A percentile compares a stretch with the other conserved stretches of the same genome.
These are phyloP conservation scores for Rhododendron molle DNA, from an alignment of 148 eudicot species.

Conservation along the genomic window DNA sequence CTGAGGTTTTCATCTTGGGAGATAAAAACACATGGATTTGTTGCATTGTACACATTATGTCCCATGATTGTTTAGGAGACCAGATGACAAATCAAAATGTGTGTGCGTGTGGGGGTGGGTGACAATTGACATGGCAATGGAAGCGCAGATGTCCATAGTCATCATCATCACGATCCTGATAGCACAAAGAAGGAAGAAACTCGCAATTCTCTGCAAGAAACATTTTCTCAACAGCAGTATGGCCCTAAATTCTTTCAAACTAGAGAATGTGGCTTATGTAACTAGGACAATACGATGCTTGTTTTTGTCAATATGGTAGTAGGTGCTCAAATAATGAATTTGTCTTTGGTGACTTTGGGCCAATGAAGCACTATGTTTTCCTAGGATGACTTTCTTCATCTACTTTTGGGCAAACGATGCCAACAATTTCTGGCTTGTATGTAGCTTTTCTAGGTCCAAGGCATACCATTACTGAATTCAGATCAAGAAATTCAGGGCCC, in stretches of 20 bases:
- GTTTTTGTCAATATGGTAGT: not conserved
- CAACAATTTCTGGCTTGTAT: not conserved
- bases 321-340: not conserved
- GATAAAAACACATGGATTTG: not conserved
- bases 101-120: not conserved
- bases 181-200: not conserved
- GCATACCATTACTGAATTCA: not conserved
- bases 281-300: not conserved
- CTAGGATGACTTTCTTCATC: not conserved
- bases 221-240: not conserved
- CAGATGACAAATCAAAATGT: not conserved
- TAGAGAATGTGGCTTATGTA: not conserved
- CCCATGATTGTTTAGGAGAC: not conserved
- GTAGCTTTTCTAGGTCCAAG: not conserved
- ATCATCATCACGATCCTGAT: not conserved
- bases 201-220: not conserved
- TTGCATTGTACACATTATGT: not conserved
- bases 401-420: not conserved
- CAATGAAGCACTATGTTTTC: not conserved
- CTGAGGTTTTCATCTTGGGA: not conserved
- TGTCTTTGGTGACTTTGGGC: conserved; percentile 8
- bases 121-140: not conserved
- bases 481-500: not conserved
- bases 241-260: not conserved
- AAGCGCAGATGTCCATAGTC: not conserved